Evolutionary conservation across 306 rosid species (phyloP).

Genomic region (Citrullus mucosospermus): DNA sequence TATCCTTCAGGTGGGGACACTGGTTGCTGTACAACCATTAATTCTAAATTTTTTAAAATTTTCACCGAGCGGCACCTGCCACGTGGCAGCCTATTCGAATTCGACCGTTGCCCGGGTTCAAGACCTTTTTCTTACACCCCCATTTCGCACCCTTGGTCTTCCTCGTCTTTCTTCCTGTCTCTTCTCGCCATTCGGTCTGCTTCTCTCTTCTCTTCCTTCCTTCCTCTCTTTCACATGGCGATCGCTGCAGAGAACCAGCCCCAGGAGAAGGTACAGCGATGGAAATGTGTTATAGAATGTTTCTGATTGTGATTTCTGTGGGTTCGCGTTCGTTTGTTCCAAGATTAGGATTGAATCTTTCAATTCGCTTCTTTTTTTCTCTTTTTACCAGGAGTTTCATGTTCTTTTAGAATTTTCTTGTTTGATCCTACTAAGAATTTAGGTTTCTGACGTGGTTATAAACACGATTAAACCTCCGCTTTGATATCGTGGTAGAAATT

Average conservation of each 20-base stretch:
- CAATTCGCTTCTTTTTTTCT: not conserved
- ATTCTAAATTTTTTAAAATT: constrained; percentile 24
- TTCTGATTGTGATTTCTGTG: not conserved
- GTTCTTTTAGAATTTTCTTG: not conserved
- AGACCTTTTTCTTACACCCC: not conserved
- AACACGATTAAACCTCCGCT: not conserved
- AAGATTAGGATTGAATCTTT: not conserved
- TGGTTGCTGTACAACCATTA: not conserved
- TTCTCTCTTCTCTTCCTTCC: constrained; percentile 7
- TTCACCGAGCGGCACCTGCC: constrained; percentile 19
- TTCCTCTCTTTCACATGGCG: constrained; percentile 37
- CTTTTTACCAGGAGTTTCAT: not conserved
- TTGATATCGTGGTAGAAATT: not conserved
- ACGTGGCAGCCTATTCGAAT: constrained; percentile 41
- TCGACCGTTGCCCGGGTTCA: constrained; percentile 74
- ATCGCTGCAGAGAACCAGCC: constrained; percentile 54
- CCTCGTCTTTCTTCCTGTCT: constrained; percentile 8
- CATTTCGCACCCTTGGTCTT: not conserved
- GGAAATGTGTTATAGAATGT: not conserved
- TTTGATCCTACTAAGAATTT: not conserved
- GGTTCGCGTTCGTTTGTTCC: not conserved
- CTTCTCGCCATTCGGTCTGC: not conserved
- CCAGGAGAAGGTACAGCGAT: constrained; percentile 42
- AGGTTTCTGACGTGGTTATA: not conserved
- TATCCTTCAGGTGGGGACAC: not conserved